Evolutionary conservation across 805 yeast genomes (phyloP).

Genomic region (Candida sphagnicola): DNA sequence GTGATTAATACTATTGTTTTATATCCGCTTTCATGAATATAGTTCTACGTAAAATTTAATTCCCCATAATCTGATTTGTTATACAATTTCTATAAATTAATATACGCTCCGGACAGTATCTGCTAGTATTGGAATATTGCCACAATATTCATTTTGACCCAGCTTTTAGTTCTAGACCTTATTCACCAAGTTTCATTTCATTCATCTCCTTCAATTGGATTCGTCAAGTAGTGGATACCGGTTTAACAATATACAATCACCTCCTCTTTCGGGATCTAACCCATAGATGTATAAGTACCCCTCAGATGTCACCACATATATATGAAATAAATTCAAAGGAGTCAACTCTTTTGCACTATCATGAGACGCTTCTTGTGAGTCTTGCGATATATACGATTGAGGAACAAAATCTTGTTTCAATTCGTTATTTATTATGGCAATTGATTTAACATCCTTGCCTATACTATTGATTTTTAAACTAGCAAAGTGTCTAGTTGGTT

Average conservation of each 20-base stretch:
- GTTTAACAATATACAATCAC: conserved; percentile 78
- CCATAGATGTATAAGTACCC: conserved; percentile 81
- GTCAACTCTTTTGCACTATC: conserved; percentile 18
- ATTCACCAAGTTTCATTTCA: neutral
- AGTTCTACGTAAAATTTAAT: too few relatives aligned
- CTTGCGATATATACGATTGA: conserved; percentile 18
- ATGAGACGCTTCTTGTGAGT: conserved; percentile 9
- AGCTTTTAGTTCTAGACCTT: too few relatives aligned
- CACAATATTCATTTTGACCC: too few relatives aligned
- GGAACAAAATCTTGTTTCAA: conserved; percentile 28
- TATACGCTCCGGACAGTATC: too few relatives aligned
- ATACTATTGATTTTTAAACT: conserved; percentile 60
- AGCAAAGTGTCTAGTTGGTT: conserved; percentile 90
- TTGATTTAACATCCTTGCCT: conserved; percentile 38
- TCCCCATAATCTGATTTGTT: too few relatives aligned
- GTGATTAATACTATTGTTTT: too few relatives aligned
- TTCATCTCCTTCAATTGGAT: conserved; percentile 1
- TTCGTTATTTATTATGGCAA: conserved; percentile 42
- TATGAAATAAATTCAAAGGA: conserved; percentile 36
- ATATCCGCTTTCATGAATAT: too few relatives aligned
- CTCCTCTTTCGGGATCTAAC: conserved; percentile 84
- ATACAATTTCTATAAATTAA: too few relatives aligned
- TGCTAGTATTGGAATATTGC: too few relatives aligned
- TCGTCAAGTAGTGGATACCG: conserved; percentile 56
- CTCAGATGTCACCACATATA: conserved; percentile 72